Conservation (phyloP, 2,329 filamentous ascomycete species). For the Aspergillus versicolor region DNA sequence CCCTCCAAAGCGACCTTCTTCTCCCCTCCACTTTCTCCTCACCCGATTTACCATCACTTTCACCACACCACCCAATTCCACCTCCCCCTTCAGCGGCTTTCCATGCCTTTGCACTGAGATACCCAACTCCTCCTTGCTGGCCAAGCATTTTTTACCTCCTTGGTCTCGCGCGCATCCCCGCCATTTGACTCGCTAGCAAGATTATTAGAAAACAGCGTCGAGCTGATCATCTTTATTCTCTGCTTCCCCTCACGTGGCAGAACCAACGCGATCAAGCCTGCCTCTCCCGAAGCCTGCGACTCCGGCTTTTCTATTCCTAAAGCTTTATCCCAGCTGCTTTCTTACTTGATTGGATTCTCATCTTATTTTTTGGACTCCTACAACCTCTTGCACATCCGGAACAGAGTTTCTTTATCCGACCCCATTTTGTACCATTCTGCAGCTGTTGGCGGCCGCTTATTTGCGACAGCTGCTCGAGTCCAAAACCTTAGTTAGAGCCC, state of each 20-base stretch:
- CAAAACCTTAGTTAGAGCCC: slow-evolving; percentile 9
- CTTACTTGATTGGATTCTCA: slow-evolving; percentile 12
- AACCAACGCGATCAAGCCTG: slow-evolving; percentile 10
- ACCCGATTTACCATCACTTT: neutral
- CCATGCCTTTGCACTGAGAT: slow-evolving; percentile 4
- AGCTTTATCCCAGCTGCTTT: neutral
- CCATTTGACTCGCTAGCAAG: slow-evolving; percentile 12
- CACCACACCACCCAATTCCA: neutral
- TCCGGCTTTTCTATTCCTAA: neutral
- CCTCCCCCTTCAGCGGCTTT: neutral
- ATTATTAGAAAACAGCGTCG: slow-evolving; percentile 12
- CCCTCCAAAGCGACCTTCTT: neutral
- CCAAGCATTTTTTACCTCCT: slow-evolving; percentile 20
- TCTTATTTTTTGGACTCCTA: slow-evolving; percentile 12
- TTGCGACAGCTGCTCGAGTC: slow-evolving; percentile 14
- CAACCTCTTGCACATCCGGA: slow-evolving; percentile 10
- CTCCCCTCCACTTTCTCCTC: neutral
- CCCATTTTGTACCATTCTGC: slow-evolving; percentile 16
- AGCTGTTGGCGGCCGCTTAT: slow-evolving; percentile 20
- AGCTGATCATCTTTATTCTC: slow-evolving; percentile 7
- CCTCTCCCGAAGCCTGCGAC: slow-evolving; percentile 10
- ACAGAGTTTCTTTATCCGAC: slow-evolving; percentile 15
- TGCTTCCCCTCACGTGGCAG: slow-evolving; percentile 23
- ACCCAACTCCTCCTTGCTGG: slow-evolving; percentile 30
- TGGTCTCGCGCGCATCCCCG: slow-evolving; percentile 10